These are phyloP conservation scores for Trichoderma harzianum DNA, from an alignment of 2,329 filamentous ascomycete species.

Conservation along the genomic window DNA sequence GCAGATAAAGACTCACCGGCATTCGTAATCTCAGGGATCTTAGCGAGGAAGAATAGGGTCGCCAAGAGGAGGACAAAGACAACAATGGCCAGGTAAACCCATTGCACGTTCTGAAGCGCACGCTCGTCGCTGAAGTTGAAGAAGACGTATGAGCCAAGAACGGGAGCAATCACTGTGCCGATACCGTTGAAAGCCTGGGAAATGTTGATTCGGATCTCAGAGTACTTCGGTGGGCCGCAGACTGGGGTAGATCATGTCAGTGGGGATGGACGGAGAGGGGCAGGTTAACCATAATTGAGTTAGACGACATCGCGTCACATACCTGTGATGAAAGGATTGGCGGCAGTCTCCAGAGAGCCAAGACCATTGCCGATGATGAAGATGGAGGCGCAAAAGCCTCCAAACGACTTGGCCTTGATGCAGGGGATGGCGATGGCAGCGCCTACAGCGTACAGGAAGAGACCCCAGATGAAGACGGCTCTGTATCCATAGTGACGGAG, in stretches of 20 bases:
- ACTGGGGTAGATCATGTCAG: constrained; percentile 26
- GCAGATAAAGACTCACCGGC: constrained; percentile 29
- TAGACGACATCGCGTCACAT: constrained; percentile 27
- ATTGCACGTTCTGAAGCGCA: constrained; percentile 67
- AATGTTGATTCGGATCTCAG: constrained; percentile 71
- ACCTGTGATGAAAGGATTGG: constrained; percentile 69
- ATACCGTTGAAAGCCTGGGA: constrained; percentile 76
- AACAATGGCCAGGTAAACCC: constrained; percentile 72
- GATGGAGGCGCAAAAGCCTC: constrained; percentile 68
- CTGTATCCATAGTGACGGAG: constrained; percentile 64
- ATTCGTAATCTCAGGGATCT: constrained; percentile 67
- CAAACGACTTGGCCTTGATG: constrained; percentile 62
- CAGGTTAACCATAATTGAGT: background rate
- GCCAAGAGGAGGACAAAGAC: constrained; percentile 67
- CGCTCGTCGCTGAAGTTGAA: constrained; percentile 59
- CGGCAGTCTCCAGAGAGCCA: constrained; percentile 71
- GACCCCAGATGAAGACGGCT: constrained; percentile 65
- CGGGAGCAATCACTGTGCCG: constrained; percentile 68
- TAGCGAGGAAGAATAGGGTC: constrained; percentile 61
- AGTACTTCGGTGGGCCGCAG: constrained; percentile 62
- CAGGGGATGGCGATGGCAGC: constrained; percentile 54
- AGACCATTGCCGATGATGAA: constrained; percentile 74
- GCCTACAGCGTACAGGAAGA: constrained; percentile 63
- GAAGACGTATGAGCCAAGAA: constrained; percentile 70
- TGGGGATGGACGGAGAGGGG: background rate